Conservation (phyloP, 208 protist species). For the Trypanosoma avium region DNA sequence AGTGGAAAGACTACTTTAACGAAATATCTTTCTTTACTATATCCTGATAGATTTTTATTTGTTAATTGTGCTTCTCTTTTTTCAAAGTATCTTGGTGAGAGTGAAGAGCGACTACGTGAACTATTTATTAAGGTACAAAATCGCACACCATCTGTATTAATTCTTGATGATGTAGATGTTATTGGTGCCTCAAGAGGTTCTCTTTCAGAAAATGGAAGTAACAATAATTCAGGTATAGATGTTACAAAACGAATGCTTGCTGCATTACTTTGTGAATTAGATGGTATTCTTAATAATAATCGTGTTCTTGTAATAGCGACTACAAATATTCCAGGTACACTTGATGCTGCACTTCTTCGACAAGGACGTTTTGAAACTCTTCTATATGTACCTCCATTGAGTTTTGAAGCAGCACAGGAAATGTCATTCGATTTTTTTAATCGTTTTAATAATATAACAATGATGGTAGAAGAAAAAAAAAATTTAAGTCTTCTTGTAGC, state of each 20-base stretch:
- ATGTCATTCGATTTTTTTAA: slow-evolving; percentile 65
- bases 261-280: slow-evolving; percentile 96
- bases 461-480: not conserved
- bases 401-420: slow-evolving; percentile 32
- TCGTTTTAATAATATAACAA: slow-evolving; percentile 33
- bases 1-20: slow-evolving; percentile 77
- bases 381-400: slow-evolving; percentile 64
- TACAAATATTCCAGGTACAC: slow-evolving; percentile 69
- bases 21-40: slow-evolving; percentile 32
- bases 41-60: slow-evolving; percentile 60
- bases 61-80: slow-evolving; percentile 80
- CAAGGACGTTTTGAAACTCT: slow-evolving; percentile 93
- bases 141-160: slow-evolving; percentile 71
- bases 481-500: slow-evolving; percentile 36
- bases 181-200: slow-evolving; percentile 67
- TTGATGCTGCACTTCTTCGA: slow-evolving; percentile 96
- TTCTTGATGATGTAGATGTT: slow-evolving; percentile 85
- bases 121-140: slow-evolving; percentile 69
- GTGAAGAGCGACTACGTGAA: slow-evolving; percentile 76
- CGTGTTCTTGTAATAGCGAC: slow-evolving; percentile 91
- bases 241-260: slow-evolving; percentile 91
- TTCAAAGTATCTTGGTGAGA: slow-evolving; percentile 90
- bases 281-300: slow-evolving; percentile 92
- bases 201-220: slow-evolving; percentile 26
- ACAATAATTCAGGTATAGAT: slow-evolving; percentile 36